Conservation (phyloP, 345 rosid genomes). For the Sonneratia caseolaris region DNA sequence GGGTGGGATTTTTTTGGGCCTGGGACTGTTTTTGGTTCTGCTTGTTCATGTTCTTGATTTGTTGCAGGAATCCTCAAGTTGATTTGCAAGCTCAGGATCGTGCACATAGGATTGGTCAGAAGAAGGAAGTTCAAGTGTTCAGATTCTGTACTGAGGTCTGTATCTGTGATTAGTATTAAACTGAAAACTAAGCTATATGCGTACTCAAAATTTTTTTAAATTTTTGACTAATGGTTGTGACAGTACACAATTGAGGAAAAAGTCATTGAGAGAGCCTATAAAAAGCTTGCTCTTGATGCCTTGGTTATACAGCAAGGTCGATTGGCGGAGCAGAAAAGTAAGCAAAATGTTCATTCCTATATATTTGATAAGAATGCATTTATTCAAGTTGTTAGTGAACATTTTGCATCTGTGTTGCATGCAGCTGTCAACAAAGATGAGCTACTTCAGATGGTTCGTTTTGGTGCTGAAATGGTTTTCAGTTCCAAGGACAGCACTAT, state of each 20-base stretch:
- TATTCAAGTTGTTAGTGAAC: background rate
- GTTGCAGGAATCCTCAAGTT: conserved; percentile 92
- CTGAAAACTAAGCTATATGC: background rate
- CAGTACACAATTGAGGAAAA: conserved; percentile 99
- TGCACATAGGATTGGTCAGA: conserved; percentile 98
- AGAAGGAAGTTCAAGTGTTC: conserved; percentile 99
- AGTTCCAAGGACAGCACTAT: conserved; percentile 97
- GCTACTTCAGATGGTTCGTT: conserved; percentile 98
- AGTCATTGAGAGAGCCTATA: conserved; percentile 97
- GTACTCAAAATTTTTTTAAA: background rate
- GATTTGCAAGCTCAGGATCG: conserved; percentile 99
- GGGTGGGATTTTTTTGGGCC: background rate
- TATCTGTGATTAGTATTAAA: background rate
- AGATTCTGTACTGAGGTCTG: conserved; percentile 97
- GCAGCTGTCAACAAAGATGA: conserved; percentile 98
- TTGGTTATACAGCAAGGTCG: conserved; percentile 96
- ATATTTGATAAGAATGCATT: background rate
- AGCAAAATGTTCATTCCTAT: conserved; percentile 13
- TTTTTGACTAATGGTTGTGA: conserved; percentile 11
- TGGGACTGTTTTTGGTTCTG: background rate
- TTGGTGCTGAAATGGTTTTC: conserved; percentile 99
- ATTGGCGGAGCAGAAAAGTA: conserved; percentile 96
- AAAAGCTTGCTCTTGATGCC: conserved; percentile 97
- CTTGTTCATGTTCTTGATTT: conserved; percentile 3
- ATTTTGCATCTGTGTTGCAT: conserved; percentile 7